Base-by-base conservation (phyloP, 345 rosid genomes). In the Eucalyptus tenuipes region DNA sequence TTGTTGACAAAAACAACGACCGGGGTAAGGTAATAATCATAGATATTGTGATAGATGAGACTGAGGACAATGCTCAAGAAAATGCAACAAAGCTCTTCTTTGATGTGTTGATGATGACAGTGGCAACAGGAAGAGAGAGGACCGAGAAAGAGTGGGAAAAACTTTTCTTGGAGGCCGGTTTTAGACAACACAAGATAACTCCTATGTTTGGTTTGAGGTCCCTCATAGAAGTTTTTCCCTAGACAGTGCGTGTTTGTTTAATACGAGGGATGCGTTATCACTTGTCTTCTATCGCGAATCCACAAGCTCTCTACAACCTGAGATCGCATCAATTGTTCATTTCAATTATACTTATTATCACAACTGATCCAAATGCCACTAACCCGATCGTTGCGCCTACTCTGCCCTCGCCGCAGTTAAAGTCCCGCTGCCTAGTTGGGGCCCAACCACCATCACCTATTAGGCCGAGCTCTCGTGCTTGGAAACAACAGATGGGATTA, bases 61-160 rank as follows among this genome's bases (percentile, higher is more conserved):
- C 89, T 11, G 88, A 88, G 7, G 91, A 86, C 13, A 31, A 85
- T 40, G 84, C 47, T 75, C 29, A 61, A 27, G 22, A 75, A 27
- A 90, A 89, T 2, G 91, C 87, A 57, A 88, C 91, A 17, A 93
- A 93, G 89, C 92, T 93, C 49, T 90, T 75, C 42, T 90, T 90
- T 27, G 94, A 94, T 90, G 88, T 94, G 91, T 42, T 91, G 79
- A 92, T 93, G 95, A 91, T 91, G 92, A 87, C 88, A 31, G 81
- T 82, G 45, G 86, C 12, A 29, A 57, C n/a, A 3, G 94, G 91
- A 55, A 89, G 48, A 61, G 92, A 94, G 55, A 89, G 95, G 90
- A 90, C 52, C 16, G 90, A 90, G 87, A 85, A 87, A 86, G 93
- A 93, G 49, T 91, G 90, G 94, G 87, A 86, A 86, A 81, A 49